phyloP scores from a whole-genome alignment of 345 rosid species.

The Boechera retrofracta region DNA sequence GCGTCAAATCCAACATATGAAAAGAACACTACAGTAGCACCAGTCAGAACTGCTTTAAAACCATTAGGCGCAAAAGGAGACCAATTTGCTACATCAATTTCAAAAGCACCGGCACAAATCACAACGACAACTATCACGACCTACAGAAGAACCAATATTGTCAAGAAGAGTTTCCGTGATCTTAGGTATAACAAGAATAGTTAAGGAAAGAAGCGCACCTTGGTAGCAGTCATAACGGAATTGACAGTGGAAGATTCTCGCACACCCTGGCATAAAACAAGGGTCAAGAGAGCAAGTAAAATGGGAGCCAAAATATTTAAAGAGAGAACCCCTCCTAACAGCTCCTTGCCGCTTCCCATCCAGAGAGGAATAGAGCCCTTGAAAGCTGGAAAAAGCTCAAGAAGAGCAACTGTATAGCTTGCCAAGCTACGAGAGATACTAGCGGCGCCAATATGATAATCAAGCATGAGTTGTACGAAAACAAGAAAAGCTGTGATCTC shows the following conservation, averaged over 20 bases:
- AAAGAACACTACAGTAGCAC: slow-evolving; percentile 94
- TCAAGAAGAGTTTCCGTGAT: not conserved
- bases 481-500: slow-evolving; percentile 94
- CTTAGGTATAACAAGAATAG: not conserved
- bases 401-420: slow-evolving; percentile 69
- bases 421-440: slow-evolving; percentile 95
- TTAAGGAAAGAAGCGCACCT: slow-evolving; percentile 49
- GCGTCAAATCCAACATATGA: slow-evolving; percentile 99
- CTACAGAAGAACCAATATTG: slow-evolving; percentile 49
- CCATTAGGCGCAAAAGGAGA: slow-evolving; percentile 94
- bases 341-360: slow-evolving; percentile 87
- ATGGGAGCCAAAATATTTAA: slow-evolving; percentile 81
- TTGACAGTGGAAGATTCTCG: slow-evolving; percentile 81
- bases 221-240: slow-evolving; percentile 78
- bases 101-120: slow-evolving; percentile 76
- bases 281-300: slow-evolving; percentile 70
- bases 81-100: slow-evolving; percentile 90
- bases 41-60: slow-evolving; percentile 72
- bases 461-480: slow-evolving; percentile 88
- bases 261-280: slow-evolving; percentile 77
- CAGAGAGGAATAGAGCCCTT: slow-evolving; percentile 70
- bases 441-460: slow-evolving; percentile 97
- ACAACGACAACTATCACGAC: slow-evolving; percentile 81
- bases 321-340: slow-evolving; percentile 81
- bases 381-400: slow-evolving; percentile 75